Conservation (phyloP, 163 green algal genomes). For the Volvox carteri region DNA sequence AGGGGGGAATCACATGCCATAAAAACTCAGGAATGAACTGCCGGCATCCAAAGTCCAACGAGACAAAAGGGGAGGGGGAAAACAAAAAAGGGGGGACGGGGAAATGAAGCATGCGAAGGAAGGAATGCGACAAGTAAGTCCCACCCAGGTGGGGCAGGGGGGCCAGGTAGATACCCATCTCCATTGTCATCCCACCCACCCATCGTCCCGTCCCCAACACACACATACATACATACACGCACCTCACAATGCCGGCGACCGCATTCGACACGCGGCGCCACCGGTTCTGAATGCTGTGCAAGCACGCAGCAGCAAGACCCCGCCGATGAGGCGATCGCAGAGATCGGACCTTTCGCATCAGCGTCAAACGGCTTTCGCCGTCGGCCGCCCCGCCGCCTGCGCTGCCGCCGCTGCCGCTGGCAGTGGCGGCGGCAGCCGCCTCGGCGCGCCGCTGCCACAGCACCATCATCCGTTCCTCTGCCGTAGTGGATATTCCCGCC, state of each 20-base stretch:
- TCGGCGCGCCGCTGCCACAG: slow-evolving; percentile 1
- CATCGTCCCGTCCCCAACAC: too few species aligned
- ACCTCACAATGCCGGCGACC: slow-evolving; percentile 25
- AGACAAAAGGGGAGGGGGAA: too few species aligned
- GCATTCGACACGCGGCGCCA: slow-evolving; percentile 11
- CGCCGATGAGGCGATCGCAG: not conserved
- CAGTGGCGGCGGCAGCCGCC: not conserved
- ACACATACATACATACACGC: too few species aligned
- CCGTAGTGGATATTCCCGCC: not conserved
- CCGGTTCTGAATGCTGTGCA: not conserved
- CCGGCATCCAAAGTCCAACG: too few species aligned
- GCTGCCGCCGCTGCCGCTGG: not conserved
- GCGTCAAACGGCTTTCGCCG: not conserved
- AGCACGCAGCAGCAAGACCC: slow-evolving; percentile 4
- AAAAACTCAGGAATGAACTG: too few species aligned
- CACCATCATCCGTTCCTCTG: not conserved
- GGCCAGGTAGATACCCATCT: too few species aligned
- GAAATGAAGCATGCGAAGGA: too few species aligned
- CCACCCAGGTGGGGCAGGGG: too few species aligned
- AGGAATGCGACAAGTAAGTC: too few species aligned
- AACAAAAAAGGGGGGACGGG: too few species aligned
- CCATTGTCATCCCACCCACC: too few species aligned
- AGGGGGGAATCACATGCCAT: too few species aligned
- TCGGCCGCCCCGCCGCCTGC: not conserved
- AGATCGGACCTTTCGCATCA: not conserved